phyloP scores from a whole-genome alignment of 345 rosid genomes.

The Rhodamnia rubescens region DNA sequence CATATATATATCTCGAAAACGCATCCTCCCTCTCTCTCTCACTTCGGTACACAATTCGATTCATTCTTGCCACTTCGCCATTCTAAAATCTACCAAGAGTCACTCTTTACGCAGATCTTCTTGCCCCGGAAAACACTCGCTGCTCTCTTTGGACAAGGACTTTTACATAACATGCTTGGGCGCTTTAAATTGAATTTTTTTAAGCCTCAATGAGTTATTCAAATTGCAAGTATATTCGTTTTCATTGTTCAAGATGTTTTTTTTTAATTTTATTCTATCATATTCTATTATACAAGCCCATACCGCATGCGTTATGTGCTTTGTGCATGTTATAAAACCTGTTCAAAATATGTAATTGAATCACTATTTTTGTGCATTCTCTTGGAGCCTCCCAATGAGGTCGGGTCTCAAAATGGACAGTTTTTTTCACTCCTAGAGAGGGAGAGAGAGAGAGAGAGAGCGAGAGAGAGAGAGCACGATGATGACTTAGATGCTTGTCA shows the following conservation, averaged over 20 bases:
- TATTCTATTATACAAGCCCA: too few relatives aligned
- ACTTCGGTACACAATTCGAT: accelerated
- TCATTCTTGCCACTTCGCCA: neutral
- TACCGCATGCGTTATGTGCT: too few relatives aligned
- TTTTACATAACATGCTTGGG: neutral
- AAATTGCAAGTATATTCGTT: neutral
- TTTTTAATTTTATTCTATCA: too few relatives aligned
- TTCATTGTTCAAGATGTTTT: too few relatives aligned
- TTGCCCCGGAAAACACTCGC: neutral
- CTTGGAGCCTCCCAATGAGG: too few relatives aligned
- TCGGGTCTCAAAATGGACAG: neutral
- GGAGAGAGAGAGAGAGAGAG: neutral
- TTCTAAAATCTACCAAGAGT: neutral
- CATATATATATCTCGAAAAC: too few relatives aligned
- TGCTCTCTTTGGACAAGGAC: accelerated
- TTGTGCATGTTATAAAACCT: too few relatives aligned
- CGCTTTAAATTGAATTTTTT: neutral
- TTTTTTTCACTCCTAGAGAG: neutral
- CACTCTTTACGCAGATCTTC: neutral
- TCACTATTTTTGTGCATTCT: too few relatives aligned
- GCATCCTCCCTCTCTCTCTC: neutral
- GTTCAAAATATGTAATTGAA: too few relatives aligned
- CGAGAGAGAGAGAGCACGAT: neutral
- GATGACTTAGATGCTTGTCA: neutral
- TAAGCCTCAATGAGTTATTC: neutral